phyloP scores from a whole-genome alignment of 1,139 yeast genomes.

The Arxiozyma slooffiae region DNA sequence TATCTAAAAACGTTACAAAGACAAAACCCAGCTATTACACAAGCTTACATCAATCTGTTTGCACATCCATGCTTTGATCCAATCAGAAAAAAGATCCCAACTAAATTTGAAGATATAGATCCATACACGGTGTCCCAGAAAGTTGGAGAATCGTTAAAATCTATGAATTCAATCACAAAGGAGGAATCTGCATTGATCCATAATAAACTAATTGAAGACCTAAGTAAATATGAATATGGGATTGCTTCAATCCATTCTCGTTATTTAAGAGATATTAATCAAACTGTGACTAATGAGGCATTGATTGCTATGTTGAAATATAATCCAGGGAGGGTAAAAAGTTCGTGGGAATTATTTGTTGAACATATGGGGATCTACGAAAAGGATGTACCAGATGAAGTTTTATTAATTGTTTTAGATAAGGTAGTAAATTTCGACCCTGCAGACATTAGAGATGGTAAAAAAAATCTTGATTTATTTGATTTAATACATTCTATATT shows the following conservation, averaged over 20 bases:
- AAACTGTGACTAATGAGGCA: constrained; percentile 13
- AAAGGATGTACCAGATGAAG: constrained; percentile 11
- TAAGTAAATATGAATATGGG: constrained; percentile 21
- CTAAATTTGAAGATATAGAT: constrained; percentile 7
- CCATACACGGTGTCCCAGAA: constrained; percentile 18
- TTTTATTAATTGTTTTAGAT: constrained; percentile 12
- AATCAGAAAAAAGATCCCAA: constrained; percentile 10
- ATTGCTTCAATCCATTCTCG: constrained; percentile 23
- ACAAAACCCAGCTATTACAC: constrained; percentile 2
- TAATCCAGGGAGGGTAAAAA: constrained; percentile 28
- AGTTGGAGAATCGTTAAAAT: constrained; percentile 10
- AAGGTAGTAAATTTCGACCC: constrained; percentile 19
- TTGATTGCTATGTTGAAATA: constrained; percentile 18
- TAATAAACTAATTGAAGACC: constrained; percentile 23
- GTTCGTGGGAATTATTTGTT: constrained; percentile 25
- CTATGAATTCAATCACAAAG: constrained; percentile 4
- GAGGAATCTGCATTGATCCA: constrained; percentile 17
- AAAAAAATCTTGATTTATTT: constrained; percentile 8
- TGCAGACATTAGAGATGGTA: constrained; percentile 22
- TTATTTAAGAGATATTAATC: constrained; percentile 13
- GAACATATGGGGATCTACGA: constrained; percentile 8
- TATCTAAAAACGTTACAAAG: constrained; percentile 2
- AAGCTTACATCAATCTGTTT: constrained; percentile 9
- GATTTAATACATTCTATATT: constrained; percentile 16
- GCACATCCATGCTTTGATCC: constrained; percentile 14